Percentiles rank a stretch among this genome's conserved stretches.
Conservation (phyloP, 2,329 filamentous ascomycete species). For the Pseudogymnoascus sp. region DNA sequence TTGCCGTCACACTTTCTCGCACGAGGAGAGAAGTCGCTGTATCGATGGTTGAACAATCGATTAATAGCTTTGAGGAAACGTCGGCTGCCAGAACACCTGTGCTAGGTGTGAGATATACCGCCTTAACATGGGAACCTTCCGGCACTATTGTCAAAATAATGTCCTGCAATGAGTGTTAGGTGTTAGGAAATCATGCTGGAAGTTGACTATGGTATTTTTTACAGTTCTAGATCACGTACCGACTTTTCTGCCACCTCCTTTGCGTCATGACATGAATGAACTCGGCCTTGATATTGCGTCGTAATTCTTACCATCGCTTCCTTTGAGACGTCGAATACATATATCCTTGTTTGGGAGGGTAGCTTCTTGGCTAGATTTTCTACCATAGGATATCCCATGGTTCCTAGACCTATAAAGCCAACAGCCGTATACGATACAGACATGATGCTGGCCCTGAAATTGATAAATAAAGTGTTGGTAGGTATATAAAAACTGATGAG, state of each 20-base stretch:
- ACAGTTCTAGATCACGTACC: not conserved
- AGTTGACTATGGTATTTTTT: too few species aligned
- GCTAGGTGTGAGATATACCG: slow-evolving; percentile 44
- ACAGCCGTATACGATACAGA: slow-evolving; percentile 1
- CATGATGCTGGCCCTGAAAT: not conserved
- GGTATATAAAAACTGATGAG: too few species aligned
- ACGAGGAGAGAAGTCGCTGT: slow-evolving; percentile 45
- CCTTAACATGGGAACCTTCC: slow-evolving; percentile 58
- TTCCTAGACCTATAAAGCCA: slow-evolving; percentile 48
- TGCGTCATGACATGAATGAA: too few species aligned
- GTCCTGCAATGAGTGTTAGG: slow-evolving; percentile 32
- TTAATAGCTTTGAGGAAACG: slow-evolving; percentile 46
- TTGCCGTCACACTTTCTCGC: slow-evolving; percentile 7
- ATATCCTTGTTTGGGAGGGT: slow-evolving; percentile 26
- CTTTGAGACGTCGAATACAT: too few species aligned
- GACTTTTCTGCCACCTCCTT: not conserved
- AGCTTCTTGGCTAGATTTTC: slow-evolving; percentile 59
- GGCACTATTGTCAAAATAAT: slow-evolving; percentile 63
- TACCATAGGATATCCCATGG: slow-evolving; percentile 55
- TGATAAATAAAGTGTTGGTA: too few species aligned
- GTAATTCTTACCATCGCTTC: too few species aligned
- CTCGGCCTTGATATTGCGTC: too few species aligned
- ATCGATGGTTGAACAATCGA: slow-evolving; percentile 69
- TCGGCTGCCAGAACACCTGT: slow-evolving; percentile 44
- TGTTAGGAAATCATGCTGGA: too few species aligned